Evolutionary conservation across 306 rosid genomes (phyloP).

Genomic region (Mimosa bimucronata): DNA sequence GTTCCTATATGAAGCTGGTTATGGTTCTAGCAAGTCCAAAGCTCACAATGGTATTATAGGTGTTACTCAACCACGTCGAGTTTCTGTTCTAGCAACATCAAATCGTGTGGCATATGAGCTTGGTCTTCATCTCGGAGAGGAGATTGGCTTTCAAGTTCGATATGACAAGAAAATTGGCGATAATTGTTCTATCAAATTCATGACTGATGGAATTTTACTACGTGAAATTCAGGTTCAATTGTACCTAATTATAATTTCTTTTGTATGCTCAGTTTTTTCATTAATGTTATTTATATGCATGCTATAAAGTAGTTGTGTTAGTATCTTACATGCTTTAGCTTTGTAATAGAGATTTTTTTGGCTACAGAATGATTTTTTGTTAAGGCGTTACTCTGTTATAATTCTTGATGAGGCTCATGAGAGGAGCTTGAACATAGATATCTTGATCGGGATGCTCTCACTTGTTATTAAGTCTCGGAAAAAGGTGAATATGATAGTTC

Average conservation of each 20-base stretch:
- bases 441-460: conserved; percentile 91
- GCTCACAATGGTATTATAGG: conserved; percentile 70
- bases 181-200: conserved; percentile 82
- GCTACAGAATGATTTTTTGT: conserved; percentile 77
- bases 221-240: conserved; percentile 85
- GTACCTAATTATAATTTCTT: conserved; percentile 9
- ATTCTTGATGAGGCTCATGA: conserved; percentile 97
- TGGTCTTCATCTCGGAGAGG: conserved; percentile 74
- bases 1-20: conserved; percentile 94
- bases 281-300: background rate
- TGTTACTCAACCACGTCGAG: conserved; percentile 96
- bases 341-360: conserved; percentile 27
- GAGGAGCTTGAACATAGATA: conserved; percentile 96
- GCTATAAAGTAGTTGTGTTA: background rate
- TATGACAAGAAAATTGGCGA: conserved; percentile 88
- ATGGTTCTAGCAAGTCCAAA: conserved; percentile 62
- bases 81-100: conserved; percentile 92
- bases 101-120: conserved; percentile 93
- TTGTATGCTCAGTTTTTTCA: conserved; percentile 15
- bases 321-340: background rate
- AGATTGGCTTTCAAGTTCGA: conserved; percentile 94
- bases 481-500: conserved; percentile 49
- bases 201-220: conserved; percentile 97
- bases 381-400: conserved; percentile 78
- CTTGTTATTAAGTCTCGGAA: conserved; percentile 69